These are phyloP conservation scores for Geotrichum histeridarum DNA, from an alignment of 1,139 yeast genomes.

Conservation along the genomic window DNA sequence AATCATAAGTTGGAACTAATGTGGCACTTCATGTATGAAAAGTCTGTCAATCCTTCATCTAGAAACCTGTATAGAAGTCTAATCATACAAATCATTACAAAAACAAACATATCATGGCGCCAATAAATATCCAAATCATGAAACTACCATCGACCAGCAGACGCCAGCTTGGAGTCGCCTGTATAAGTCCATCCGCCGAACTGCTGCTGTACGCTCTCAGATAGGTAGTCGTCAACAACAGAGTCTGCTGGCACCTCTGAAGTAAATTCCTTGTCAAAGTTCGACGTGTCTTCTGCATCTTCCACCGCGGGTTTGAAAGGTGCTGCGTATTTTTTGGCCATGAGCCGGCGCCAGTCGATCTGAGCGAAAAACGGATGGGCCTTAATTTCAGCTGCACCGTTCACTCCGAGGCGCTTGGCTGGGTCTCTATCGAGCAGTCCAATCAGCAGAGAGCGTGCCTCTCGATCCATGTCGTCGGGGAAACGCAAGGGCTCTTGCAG, in stretches of 20 bases:
- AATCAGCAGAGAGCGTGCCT: constrained; percentile 76
- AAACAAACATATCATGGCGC: no score
- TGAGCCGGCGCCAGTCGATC: constrained; percentile 83
- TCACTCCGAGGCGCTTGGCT: constrained; percentile 62
- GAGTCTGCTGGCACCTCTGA: constrained; percentile 91
- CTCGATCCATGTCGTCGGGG: constrained; percentile 83
- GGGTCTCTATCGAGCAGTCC: constrained; percentile 86
- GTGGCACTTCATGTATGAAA: no score
- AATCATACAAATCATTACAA: no score
- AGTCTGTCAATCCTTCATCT: no score
- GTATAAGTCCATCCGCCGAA: constrained; percentile 99
- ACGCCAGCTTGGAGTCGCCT: constrained; percentile 34
- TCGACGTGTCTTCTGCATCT: constrained; percentile 81
- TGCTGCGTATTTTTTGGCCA: constrained; percentile 85
- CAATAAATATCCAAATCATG: no score
- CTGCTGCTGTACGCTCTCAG: constrained; percentile 87
- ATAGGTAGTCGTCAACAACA: constrained; percentile 77
- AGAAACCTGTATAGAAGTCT: no score
- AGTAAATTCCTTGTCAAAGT: constrained; percentile 90
- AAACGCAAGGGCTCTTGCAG: constrained; percentile 81
- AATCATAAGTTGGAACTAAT: no score
- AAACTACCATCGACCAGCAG: constrained; percentile 1
- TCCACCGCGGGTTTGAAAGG: constrained; percentile 93
- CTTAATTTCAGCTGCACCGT: constrained; percentile 83
- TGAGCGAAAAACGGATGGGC: constrained; percentile 82